Evolutionary conservation across 225 moss, liverwort and hornwort species (phyloP).

Genomic region (Polytrichum commune): DNA sequence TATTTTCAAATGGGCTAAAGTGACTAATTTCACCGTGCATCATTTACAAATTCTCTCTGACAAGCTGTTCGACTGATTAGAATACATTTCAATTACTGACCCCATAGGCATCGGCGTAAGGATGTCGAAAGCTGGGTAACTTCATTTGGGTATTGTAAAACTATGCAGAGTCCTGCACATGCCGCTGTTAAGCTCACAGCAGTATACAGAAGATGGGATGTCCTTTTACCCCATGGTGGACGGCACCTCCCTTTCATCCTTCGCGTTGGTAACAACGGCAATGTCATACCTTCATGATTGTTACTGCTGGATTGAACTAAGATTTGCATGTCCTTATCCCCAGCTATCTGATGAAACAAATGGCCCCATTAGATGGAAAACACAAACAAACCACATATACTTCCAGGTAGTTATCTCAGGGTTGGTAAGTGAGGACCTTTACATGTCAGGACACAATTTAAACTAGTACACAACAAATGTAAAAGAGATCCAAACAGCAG

Average conservation of each 20-base stretch:
- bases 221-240: slow-evolving; percentile 37
- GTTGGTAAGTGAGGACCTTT: too few relatives aligned
- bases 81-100: slow-evolving; percentile 43
- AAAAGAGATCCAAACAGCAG: background rate
- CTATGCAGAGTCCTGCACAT: slow-evolving; percentile 70
- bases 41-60: slow-evolving; percentile 47
- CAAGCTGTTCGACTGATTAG: slow-evolving; percentile 34
- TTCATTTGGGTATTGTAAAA: slow-evolving; percentile 59
- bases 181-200: slow-evolving; percentile 52
- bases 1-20: slow-evolving; percentile 30
- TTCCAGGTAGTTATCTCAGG: background rate
- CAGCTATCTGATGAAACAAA: slow-evolving; percentile 40
- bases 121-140: slow-evolving; percentile 45
- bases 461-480: background rate
- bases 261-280: slow-evolving; percentile 31
- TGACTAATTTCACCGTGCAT: slow-evolving; percentile 33
- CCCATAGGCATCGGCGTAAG: slow-evolving; percentile 55
- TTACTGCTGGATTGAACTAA: slow-evolving; percentile 28
- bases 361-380: slow-evolving; percentile 10
- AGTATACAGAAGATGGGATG: slow-evolving; percentile 36
- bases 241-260: slow-evolving; percentile 25
- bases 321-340: slow-evolving; percentile 40
- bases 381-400: background rate
- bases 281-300: slow-evolving; percentile 22
- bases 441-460: too few relatives aligned